phyloP scores from a whole-genome alignment of 352 stramenopile species.

The Halophytophthora polymorphica region DNA sequence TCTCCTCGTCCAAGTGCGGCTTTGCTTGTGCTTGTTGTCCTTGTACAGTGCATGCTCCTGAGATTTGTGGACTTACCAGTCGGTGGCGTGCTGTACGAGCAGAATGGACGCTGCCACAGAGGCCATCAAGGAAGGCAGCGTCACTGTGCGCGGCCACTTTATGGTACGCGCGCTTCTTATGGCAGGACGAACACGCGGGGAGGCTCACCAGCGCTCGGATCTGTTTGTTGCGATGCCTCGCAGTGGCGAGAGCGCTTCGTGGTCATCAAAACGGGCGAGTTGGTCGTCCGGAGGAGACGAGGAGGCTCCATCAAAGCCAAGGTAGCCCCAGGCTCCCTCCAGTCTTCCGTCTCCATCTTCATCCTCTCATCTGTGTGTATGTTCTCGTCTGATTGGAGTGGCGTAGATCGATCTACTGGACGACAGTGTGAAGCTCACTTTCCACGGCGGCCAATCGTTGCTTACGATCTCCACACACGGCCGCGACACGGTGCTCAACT shows the following conservation, averaged over 20 bases:
- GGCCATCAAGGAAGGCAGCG: constrained; percentile 54
- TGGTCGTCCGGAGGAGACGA: constrained; percentile 45
- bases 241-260: constrained; percentile 75
- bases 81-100: background rate
- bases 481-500: constrained; percentile 48
- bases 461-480: constrained; percentile 48
- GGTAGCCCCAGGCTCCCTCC: constrained; percentile 21
- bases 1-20: no score
- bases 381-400: constrained; percentile 1
- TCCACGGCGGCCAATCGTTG: constrained; percentile 56
- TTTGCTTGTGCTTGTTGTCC: no score
- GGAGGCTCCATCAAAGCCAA: constrained; percentile 56
- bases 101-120: constrained; percentile 23
- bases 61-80: background rate
- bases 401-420: constrained; percentile 61
- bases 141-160: constrained; percentile 61
- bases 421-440: constrained; percentile 47
- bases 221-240: background rate
- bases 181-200: background rate
- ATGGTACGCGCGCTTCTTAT: constrained; percentile 31
- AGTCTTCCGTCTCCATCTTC: background rate
- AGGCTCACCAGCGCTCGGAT: constrained; percentile 1
- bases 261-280: constrained; percentile 39
- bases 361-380: background rate
- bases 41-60: no score